Evolutionary conservation across 2,329 filamentous ascomycete genomes (phyloP), one percentile per base, ranked within the genome.

Genomic region (Pestalotiopsis sp.): DNA sequence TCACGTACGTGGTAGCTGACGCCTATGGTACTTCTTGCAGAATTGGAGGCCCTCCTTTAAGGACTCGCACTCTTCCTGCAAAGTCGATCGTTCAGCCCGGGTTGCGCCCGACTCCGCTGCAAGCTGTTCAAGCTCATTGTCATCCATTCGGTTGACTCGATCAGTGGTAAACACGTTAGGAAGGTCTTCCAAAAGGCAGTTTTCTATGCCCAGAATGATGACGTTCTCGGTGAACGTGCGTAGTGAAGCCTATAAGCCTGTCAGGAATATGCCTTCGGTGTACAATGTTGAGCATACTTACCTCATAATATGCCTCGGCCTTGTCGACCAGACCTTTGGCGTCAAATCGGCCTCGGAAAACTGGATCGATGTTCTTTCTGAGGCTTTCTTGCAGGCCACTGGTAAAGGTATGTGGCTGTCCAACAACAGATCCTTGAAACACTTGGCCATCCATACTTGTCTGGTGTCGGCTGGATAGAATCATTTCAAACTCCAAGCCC

Each of bases 151-250:
- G 49, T 76, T 73, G 1, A 86, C 78, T 0, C 71, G 73, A 0
- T 75, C 75, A 1, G 81, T 76, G 0, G 80, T 83, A 38, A 87
- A 76, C 2, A 87, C 82, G 0, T 70, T 66, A 0, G 80, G 78
- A 0, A 87, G 69, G 1, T 82, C 78, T 0, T 68, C 72, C 0
- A 87, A 73, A 1, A 88, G 80, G 59, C 83, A 86, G 39, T 82
- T 82, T 70, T 87, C 85, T 0, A 86, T 77, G 0, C 80, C 85
- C 0, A 86, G 76, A n/a, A 80, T 84, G 25, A 82, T 78, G 12
- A 87, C 75, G 23, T 85, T 85, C 4, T 87, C 82, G 3, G 82
- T 77, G 64, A 87, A 85, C 0, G 80, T 82, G 11, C 80, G 72
- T 3, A 82, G 76, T 1, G 82, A 80, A 73, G 82, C 80, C 82